Conservation (phyloP, 805 yeast genomes). For the Wickerhamomyces mucosus region DNA sequence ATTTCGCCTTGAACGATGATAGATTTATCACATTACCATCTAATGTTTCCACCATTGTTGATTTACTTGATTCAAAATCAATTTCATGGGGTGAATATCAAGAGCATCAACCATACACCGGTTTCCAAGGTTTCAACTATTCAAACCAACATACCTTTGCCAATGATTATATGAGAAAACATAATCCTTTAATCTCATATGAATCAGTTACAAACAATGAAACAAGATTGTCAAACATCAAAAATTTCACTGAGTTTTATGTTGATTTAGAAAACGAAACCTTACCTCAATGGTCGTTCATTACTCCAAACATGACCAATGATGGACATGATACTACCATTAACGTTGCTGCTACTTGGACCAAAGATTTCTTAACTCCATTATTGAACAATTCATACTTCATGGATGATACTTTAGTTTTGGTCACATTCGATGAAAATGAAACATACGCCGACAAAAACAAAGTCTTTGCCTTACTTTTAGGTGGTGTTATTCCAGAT, state of each 20-base stretch:
- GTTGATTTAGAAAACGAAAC: constrained; percentile 28
- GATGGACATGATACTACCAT: constrained; percentile 44
- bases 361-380: constrained; percentile 34
- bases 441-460: constrained; percentile 34
- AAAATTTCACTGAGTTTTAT: constrained; percentile 36
- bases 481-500: constrained; percentile 39
- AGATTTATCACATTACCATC: constrained; percentile 33
- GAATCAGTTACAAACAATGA: constrained; percentile 28
- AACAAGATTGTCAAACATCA: constrained; percentile 33
- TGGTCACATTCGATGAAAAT: constrained; percentile 42
- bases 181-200: constrained; percentile 37
- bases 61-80: constrained; percentile 28
- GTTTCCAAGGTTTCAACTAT: constrained; percentile 39
- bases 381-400: constrained; percentile 35
- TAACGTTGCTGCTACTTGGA: constrained; percentile 38
- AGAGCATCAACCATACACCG: constrained; percentile 44
- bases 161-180: constrained; percentile 42
- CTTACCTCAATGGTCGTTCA: constrained; percentile 43
- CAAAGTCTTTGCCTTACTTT: constrained; percentile 34
- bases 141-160: constrained; percentile 31
- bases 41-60: constrained; percentile 39
- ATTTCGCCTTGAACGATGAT: constrained; percentile 38
- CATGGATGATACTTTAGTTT: constrained; percentile 33
- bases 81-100: constrained; percentile 48
- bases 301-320: constrained; percentile 45